Evolutionary conservation across 2,329 filamentous ascomycete genomes (phyloP).

Genomic region (Cordyceps fumosorosea): DNA sequence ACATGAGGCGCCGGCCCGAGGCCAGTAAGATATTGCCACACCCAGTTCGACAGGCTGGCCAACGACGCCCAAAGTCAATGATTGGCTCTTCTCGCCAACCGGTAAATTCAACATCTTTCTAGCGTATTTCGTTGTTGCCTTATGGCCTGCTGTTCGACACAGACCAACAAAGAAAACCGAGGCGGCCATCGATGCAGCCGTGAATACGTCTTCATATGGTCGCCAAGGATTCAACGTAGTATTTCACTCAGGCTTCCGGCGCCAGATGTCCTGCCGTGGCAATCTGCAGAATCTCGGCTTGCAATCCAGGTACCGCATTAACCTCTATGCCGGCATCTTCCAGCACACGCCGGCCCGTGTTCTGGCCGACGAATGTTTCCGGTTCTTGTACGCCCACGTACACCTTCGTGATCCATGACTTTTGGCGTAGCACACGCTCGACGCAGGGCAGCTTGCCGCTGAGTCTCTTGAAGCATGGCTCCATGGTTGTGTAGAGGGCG

Average conservation of each 20-base stretch:
- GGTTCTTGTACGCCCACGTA: conserved; percentile 88
- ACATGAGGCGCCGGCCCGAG: too few species aligned
- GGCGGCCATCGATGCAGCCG: too few species aligned
- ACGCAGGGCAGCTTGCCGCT: conserved; percentile 74
- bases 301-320: conserved; percentile 65
- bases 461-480: conserved; percentile 68
- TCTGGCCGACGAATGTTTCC: conserved; percentile 79
- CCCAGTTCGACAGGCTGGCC: too few species aligned
- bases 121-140: too few species aligned
- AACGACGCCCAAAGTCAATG: too few species aligned
- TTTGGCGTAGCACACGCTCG: conserved; percentile 64
- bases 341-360: conserved; percentile 65
- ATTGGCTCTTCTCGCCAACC: too few species aligned
- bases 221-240: too few species aligned
- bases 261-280: conserved; percentile 71
- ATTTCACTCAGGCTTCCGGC: not conserved
- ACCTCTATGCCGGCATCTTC: conserved; percentile 68
- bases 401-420: conserved; percentile 62
- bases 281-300: conserved; percentile 72
- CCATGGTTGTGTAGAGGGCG: conserved; percentile 84
- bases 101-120: too few species aligned
- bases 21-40: too few species aligned
- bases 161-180: too few species aligned
- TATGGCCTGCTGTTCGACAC: too few species aligned
- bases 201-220: too few species aligned